phyloP scores from a whole-genome alignment of 306 rosid genomes.

The Gynostemma pentaphyllum region DNA sequence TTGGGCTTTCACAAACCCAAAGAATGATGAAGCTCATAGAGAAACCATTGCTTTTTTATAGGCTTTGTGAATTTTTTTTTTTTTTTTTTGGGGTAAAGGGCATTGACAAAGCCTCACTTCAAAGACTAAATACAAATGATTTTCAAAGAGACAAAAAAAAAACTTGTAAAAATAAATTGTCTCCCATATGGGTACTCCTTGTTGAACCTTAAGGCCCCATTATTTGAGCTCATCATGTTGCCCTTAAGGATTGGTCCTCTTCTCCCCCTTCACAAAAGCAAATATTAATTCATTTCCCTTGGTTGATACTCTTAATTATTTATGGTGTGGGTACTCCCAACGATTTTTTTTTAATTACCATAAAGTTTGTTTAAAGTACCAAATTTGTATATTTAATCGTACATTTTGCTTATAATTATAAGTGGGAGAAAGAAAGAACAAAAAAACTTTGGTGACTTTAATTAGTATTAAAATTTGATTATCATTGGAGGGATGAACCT shows the following conservation, averaged over 20 bases:
- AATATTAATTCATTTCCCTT: neutral
- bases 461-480: neutral
- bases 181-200: slow-evolving; percentile 23
- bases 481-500: too few relatives aligned
- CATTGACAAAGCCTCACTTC: slow-evolving; percentile 10
- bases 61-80: too few relatives aligned
- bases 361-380: neutral
- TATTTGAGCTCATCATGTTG: slow-evolving; percentile 20
- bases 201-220: slow-evolving; percentile 19
- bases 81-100: too few relatives aligned
- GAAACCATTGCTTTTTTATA: neutral
- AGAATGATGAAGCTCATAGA: slow-evolving; percentile 14
- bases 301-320: neutral
- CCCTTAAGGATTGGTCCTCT: slow-evolving; percentile 9
- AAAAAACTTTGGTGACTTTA: neutral
- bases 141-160: slow-evolving; percentile 27
- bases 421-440: neutral
- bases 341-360: neutral
- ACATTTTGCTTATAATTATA: neutral
- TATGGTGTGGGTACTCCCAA: neutral
- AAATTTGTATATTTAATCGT: neutral
- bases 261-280: neutral
- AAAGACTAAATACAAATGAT: slow-evolving; percentile 2
- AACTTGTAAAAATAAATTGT: slow-evolving; percentile 16
- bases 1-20: slow-evolving; percentile 21